Evolutionary conservation across 2,329 filamentous ascomycete genomes (phyloP).

Genomic region (Trichoderma simmonsii): DNA sequence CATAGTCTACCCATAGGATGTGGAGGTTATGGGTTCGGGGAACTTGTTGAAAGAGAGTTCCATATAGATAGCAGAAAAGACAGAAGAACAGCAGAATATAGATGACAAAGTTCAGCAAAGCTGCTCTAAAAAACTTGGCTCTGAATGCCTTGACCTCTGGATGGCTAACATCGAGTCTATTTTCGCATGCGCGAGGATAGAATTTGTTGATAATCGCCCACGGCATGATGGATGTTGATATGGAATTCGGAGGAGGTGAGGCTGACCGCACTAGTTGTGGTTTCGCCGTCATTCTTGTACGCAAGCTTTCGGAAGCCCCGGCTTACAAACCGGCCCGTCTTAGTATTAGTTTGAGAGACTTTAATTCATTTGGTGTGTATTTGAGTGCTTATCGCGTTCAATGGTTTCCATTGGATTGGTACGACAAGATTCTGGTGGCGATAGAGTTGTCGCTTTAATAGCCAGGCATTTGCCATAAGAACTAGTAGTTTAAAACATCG

Average conservation of each 20-base stretch:
- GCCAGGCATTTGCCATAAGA: not conserved
- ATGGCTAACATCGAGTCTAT: slow-evolving; percentile 7
- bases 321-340: not conserved
- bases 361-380: not conserved
- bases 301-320: not conserved
- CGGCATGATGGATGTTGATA: not conserved
- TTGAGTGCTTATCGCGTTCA: not conserved
- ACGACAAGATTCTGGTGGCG: not conserved
- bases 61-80: slow-evolving; percentile 26
- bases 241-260: not conserved
- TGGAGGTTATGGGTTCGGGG: slow-evolving; percentile 21
- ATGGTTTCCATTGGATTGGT: not conserved
- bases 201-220: not conserved
- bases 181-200: slow-evolving; percentile 22
- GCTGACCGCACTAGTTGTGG: not conserved
- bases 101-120: slow-evolving; percentile 21
- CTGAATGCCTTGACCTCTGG: slow-evolving; percentile 15
- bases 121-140: slow-evolving; percentile 22
- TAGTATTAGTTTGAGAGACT: not conserved
- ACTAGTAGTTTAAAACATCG: not conserved
- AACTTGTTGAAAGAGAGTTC: slow-evolving; percentile 23
- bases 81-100: slow-evolving; percentile 41
- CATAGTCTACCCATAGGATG: slow-evolving; percentile 27
- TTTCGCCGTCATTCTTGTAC: not conserved
- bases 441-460: not conserved